These are phyloP conservation scores for Diaporthe caulivora DNA, from an alignment of 2,329 filamentous ascomycete genomes.

Conservation along the genomic window DNA sequence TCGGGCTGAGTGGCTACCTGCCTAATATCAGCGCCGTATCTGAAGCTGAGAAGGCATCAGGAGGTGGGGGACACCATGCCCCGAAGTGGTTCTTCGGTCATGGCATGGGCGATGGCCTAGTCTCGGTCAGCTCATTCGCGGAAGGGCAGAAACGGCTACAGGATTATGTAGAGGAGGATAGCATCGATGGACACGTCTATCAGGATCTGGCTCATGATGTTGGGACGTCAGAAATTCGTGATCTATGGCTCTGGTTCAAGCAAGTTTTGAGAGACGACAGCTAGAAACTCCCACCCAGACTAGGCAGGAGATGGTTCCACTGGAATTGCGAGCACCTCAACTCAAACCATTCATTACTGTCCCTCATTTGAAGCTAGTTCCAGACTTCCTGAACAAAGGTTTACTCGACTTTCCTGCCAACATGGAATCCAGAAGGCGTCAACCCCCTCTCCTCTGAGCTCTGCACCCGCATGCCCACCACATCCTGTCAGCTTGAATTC, in stretches of 20 bases:
- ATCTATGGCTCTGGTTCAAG: slow-evolving; percentile 37
- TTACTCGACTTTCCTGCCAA: background rate
- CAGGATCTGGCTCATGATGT: slow-evolving; percentile 27
- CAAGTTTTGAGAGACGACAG: slow-evolving; percentile 26
- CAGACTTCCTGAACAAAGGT: background rate
- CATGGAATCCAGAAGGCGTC: background rate
- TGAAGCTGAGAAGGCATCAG: background rate
- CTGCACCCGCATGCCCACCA: background rate
- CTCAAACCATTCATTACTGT: no score
- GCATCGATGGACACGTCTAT: slow-evolving; percentile 33
- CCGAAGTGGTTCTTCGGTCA: slow-evolving; percentile 34
- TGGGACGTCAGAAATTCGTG: slow-evolving; percentile 26
- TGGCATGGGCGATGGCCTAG: slow-evolving; percentile 21
- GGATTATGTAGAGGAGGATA: slow-evolving; percentile 22
- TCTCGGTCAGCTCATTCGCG: slow-evolving; percentile 22
- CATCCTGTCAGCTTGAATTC: background rate
- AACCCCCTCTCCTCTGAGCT: background rate
- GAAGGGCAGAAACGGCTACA: slow-evolving; percentile 33
- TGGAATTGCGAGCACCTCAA: no score
- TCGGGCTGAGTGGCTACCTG: slow-evolving; percentile 34
- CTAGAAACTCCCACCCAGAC: background rate
- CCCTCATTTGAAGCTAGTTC: background rate
- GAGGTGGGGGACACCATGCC: background rate
- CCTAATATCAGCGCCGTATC: slow-evolving; percentile 21
- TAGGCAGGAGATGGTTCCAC: background rate